Evolutionary conservation across 176 grass and related monocot genomes (phyloP).

Genomic region (Carex kokanica): DNA sequence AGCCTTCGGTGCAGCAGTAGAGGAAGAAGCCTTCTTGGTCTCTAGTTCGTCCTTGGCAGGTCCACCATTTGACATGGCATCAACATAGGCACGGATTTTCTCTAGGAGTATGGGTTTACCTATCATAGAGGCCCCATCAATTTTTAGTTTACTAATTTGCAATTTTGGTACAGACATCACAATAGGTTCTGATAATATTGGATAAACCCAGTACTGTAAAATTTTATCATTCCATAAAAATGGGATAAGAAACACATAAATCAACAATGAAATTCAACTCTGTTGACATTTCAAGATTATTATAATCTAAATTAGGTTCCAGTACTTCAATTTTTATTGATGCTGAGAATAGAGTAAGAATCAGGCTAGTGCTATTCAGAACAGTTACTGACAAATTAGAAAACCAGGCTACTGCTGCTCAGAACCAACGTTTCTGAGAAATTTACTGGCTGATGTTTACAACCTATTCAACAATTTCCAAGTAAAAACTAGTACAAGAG

Average conservation of each 20-base stretch:
- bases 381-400: not conserved
- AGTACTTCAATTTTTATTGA: not conserved
- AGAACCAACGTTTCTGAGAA: too few species aligned
- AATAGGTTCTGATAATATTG: not conserved
- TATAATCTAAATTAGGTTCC: not conserved
- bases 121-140: not conserved
- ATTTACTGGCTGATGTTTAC: not conserved
- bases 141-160: not conserved
- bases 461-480: not conserved
- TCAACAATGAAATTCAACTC: not conserved
- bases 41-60: slow-evolving; percentile 85
- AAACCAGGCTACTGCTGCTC: too few species aligned
- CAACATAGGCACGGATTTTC: slow-evolving; percentile 71
- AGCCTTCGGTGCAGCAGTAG: not conserved
- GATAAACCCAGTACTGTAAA: not conserved
- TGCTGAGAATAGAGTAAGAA: not conserved
- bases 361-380: not conserved
- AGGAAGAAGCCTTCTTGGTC: slow-evolving; percentile 42
- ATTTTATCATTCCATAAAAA: not conserved
- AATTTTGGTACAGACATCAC: not conserved
- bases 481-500: not conserved
- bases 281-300: not conserved
- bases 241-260: not conserved
- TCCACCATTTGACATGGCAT: slow-evolving; percentile 70
- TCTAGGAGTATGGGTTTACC: slow-evolving; percentile 77